Evolutionary conservation across 2,329 filamentous ascomycete species (phyloP), one percentile per base, ranked within the genome.

Genomic region (Graphiopsis chlorocephala): DNA sequence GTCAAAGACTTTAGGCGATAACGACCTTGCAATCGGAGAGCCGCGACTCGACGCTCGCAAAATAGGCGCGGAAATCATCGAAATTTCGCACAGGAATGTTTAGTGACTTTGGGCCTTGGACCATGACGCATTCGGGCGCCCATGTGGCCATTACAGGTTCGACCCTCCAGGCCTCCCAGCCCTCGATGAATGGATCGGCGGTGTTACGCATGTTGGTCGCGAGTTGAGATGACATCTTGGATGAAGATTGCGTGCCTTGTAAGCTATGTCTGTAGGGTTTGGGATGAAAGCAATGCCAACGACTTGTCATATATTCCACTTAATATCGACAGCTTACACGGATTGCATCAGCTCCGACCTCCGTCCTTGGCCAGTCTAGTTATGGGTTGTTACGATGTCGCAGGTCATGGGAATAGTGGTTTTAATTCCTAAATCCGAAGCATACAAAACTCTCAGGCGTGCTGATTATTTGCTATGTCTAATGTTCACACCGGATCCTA

Each of bases 131-230:
- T 50, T 58, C 53, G 14, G 53, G 53, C 12, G 61, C 53, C 48
- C 61, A 55, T 3, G 50, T 26, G 29, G 61, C 52, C 52, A 64
- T 57, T 11, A 64, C 47, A 4, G 61, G 53, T n/a, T 58, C 61
- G 17, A 52, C 15, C 8, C 28, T 57, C 61, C 61, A 64, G 10
- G 26, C 29, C 29, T 57, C 52, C 38, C 53, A 64, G 14, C 25
- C 61, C 11, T 33, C 5, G 20, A 64, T 29, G 42, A 64, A 58
- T 14, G 17, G 35, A 15, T 64, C n/a, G 28, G 42, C 50, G 14
- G 61, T 64, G 7, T 47, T 11, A 14, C 61, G 53, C 61, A 58
- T 64, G 52, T 26, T 42, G n/a, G 28, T 28, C 17, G 33, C 35
- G 25, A 63, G n/a, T 7, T 28, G 25, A 2, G 53, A 38, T 15